Base-by-base conservation (phyloP, 139 green algal genomes). In the Pleodorina starrii region DNA sequence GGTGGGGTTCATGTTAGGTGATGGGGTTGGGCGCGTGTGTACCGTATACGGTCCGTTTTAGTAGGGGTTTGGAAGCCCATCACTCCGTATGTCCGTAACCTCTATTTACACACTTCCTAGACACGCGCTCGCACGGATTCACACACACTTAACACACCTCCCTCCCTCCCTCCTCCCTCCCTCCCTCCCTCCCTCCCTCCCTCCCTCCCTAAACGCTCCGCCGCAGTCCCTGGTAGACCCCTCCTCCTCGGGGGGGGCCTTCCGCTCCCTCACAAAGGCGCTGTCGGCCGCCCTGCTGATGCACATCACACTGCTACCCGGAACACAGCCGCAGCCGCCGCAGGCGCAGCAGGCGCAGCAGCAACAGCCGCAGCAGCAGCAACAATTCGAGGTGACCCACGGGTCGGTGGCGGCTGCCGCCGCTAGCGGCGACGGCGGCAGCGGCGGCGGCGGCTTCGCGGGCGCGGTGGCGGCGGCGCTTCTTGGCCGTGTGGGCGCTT, bases 401-500 rank as follows among this genome's bases (percentile, higher is more conserved):
- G 80, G 87, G 83, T 69, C 66, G 91, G 73, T 16, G 12, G 16
- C 54, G 5, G 54, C 35, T 17, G 51, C 51, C n/a, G n/a, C n/a
- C n/a, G n/a, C n/a, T n/a, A 73, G 50, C 54, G 51, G 51, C 29
- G 42, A 40, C 87, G 60, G 59, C 78, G 59, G 51, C 77, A 27
- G 32, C 48, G 10, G 43, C 84, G 14, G 79, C 59, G 10, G 17
- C 27, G 29, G 14, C n/a, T 4, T 42, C 4, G 81, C 81, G 6
- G 29, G 42, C 6, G 27, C 42, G 0, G 60, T 60, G 0, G 42
- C 81, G 29, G 63, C 29, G 5, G 42, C 77, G 7, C 35, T 89
- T n/a, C 66, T 96, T 82, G 83, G 50, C 0, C 90, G 94, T 27
- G 93, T 92, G 57, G 95, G 95, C 7, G 95, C 92, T 0, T 77